phyloP scores from a whole-genome alignment of 2,329 filamentous ascomycete species.

The Penicillium palitans region DNA sequence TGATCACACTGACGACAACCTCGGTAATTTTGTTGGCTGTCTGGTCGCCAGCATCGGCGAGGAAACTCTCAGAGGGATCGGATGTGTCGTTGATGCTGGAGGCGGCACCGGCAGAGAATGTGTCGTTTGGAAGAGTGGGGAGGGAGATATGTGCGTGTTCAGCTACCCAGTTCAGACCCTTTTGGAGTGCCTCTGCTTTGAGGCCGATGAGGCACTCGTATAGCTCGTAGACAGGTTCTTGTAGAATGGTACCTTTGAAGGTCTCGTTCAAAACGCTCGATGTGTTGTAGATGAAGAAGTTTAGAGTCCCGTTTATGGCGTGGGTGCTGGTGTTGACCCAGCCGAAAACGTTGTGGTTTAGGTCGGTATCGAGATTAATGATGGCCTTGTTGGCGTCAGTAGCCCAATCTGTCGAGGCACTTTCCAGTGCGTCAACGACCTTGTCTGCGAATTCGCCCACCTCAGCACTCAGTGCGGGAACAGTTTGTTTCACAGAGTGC shows the following conservation, averaged over 20 bases:
- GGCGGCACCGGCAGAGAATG: constrained; percentile 77
- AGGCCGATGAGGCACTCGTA: constrained; percentile 84
- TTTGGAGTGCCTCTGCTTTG: constrained; percentile 81
- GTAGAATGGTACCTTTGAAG: constrained; percentile 79
- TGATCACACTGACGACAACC: constrained; percentile 69
- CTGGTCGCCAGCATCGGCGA: constrained; percentile 71
- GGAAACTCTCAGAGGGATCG: constrained; percentile 64
- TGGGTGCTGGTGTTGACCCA: constrained; percentile 83
- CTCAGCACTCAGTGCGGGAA: constrained; percentile 71
- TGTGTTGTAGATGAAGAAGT: constrained; percentile 76
- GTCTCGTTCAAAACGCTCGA: constrained; percentile 69
- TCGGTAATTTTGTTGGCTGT: constrained; percentile 79
- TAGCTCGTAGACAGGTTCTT: constrained; percentile 74
- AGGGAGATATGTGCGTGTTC: constrained; percentile 82
- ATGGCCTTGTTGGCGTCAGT: constrained; percentile 73
- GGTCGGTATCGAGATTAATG: constrained; percentile 60
- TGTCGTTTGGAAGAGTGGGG: constrained; percentile 73
- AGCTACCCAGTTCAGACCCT: constrained; percentile 89
- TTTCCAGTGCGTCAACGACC: constrained; percentile 70
- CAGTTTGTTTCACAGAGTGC: constrained; percentile 68
- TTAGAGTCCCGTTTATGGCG: constrained; percentile 83
- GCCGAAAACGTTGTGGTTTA: constrained; percentile 82
- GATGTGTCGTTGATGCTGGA: constrained; percentile 54
- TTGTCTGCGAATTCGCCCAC: constrained; percentile 78
- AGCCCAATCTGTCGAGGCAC: constrained; percentile 75